phyloP scores from a whole-genome alignment of 2,329 filamentous ascomycete species.

The Xylogone sp. region DNA sequence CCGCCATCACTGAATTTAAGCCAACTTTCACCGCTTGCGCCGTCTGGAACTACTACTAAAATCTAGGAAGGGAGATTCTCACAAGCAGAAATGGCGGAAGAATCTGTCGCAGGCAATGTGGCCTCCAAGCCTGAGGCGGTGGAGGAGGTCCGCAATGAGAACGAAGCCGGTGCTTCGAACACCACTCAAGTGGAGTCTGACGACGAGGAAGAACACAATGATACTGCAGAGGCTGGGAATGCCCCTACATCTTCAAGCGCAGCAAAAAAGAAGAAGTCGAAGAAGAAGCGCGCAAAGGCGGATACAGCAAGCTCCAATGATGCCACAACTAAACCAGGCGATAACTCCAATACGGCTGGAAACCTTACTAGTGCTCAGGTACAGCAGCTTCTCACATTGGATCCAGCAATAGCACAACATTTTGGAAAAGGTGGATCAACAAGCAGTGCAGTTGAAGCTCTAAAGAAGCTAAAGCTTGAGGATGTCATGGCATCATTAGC shows the following conservation, averaged over 20 bases:
- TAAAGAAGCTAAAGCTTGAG: constrained; percentile 62
- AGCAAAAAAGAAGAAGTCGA: constrained; percentile 59
- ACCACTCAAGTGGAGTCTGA: constrained; percentile 43
- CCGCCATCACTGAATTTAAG: no score
- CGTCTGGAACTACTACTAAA: neutral
- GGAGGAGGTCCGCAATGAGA: constrained; percentile 14
- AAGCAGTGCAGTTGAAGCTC: constrained; percentile 44
- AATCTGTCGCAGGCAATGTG: constrained; percentile 59
- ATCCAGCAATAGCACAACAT: constrained; percentile 68
- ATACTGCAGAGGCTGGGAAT: constrained; percentile 21
- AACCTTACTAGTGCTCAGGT: constrained; percentile 54
- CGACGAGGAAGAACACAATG: constrained; percentile 39
- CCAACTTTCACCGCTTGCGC: no score
- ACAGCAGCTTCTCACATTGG: constrained; percentile 64
- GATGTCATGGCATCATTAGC: constrained; percentile 74
- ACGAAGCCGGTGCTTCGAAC: constrained; percentile 35
- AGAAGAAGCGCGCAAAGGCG: constrained; percentile 57
- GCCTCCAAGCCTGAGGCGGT: constrained; percentile 42
- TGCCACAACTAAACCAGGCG: constrained; percentile 32
- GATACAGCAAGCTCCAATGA: neutral
- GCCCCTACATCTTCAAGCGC: constrained; percentile 24
- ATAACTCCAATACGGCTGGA: constrained; percentile 37
- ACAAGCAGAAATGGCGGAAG: constrained; percentile 43
- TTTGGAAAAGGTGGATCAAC: constrained; percentile 27
- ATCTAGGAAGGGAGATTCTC: neutral